Percentiles rank a stretch among this genome's conserved stretches.
phyloP scores from a whole-genome alignment of 768 basidiomycete genomes.

The Atractiella rhizophila region DNA sequence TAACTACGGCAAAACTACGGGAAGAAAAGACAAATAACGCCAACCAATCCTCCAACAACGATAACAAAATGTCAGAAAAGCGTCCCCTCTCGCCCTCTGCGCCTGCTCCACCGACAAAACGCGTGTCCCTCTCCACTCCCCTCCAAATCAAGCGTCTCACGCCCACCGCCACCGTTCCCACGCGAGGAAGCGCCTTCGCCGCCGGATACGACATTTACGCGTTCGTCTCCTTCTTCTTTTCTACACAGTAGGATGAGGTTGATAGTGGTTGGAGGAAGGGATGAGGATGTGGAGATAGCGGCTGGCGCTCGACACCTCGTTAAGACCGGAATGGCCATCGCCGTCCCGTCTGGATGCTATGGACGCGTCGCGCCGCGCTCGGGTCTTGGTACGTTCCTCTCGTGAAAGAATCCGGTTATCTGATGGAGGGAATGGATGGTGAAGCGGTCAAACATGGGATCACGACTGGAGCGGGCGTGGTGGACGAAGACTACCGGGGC shows the following conservation, averaged over 20 bases:
- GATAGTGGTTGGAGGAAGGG: neutral
- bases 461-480: slow-evolving; percentile 87
- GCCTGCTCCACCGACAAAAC: too few relatives aligned
- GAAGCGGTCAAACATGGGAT: slow-evolving; percentile 91
- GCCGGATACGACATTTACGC: slow-evolving; percentile 92
- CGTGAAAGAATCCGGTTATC: neutral
- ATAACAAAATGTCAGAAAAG: too few relatives aligned
- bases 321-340: slow-evolving; percentile 75
- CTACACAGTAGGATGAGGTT: neutral
- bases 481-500: slow-evolving; percentile 91
- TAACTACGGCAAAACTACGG: too few relatives aligned
- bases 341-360: slow-evolving; percentile 77
- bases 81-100: too few relatives aligned
- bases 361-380: slow-evolving; percentile 88
- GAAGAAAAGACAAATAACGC: too few relatives aligned
- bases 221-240: slow-evolving; percentile 24
- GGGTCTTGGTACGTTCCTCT: slow-evolving; percentile 48
- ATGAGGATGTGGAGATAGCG: neutral
- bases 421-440: neutral
- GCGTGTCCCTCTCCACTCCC: too few relatives aligned
- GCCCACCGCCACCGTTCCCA: slow-evolving; percentile 55
- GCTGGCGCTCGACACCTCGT: slow-evolving; percentile 33
- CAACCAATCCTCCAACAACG: too few relatives aligned
- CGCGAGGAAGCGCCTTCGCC: slow-evolving; percentile 56
- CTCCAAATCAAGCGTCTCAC: slow-evolving; percentile 68